Conservation (phyloP, 441 rosid species). For the Adansonia rubrostipa region DNA sequence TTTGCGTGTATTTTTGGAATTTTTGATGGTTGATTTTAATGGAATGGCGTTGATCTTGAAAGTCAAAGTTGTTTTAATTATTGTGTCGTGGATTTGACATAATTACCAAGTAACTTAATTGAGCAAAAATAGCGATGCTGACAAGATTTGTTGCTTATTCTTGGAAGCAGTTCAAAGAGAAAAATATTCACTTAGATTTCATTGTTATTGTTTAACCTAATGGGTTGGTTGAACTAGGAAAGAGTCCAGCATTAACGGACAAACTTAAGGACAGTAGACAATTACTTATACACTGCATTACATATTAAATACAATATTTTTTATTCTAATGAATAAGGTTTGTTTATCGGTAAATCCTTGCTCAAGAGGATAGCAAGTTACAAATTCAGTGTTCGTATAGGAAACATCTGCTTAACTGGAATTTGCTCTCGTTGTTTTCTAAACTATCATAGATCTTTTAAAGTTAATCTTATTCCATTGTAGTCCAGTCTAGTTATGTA, state of each 20-base stretch:
- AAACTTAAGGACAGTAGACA: conserved; percentile 5
- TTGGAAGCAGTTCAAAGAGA: neutral
- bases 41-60: conserved; percentile 2
- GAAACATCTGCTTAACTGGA: conserved; percentile 12
- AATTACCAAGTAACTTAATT: neutral
- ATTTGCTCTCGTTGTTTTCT: neutral
- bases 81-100: neutral
- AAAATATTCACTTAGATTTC: neutral
- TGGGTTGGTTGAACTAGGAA: neutral
- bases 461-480: neutral
- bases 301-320: neutral
- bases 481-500: neutral
- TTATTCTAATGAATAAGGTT: neutral
- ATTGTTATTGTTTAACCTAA: neutral
- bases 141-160: neutral
- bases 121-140: neutral
- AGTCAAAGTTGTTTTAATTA: conserved; percentile 1
- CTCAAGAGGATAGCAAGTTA: too few relatives aligned
- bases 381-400: too few relatives aligned
- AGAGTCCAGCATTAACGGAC: neutral
- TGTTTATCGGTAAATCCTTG: neutral
- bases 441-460: neutral
- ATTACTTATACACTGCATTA: conserved; percentile 10
- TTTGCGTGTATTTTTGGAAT: neutral
- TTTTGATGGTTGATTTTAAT: neutral